Evolutionary conservation across 495 filamentous ascomycete species (phyloP).

Genomic region (Aspergillus nidulans): DNA sequence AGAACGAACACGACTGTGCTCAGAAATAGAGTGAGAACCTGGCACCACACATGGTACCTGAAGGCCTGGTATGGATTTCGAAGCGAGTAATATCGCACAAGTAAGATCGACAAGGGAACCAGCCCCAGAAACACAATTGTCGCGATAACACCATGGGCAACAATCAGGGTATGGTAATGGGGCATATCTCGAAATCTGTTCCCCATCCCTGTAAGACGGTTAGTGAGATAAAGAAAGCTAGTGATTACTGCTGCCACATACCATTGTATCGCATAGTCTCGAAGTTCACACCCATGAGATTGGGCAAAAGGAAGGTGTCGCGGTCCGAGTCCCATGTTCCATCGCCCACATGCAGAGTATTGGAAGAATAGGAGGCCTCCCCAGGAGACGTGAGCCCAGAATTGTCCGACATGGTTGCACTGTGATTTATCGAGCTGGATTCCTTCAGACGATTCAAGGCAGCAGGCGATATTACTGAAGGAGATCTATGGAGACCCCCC

Average conservation of each 20-base stretch:
- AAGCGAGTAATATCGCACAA: conserved; percentile 67
- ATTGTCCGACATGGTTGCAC: conserved; percentile 36
- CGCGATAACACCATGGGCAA: conserved; percentile 79
- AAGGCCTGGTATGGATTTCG: conserved; percentile 61
- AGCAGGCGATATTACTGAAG: conserved; percentile 25
- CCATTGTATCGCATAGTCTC: conserved; percentile 96
- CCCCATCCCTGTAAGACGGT: conserved; percentile 67
- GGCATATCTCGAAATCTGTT: conserved; percentile 75
- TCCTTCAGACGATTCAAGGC: not conserved
- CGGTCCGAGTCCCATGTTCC: conserved; percentile 83
- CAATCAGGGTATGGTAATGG: conserved; percentile 74
- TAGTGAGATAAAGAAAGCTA: not conserved
- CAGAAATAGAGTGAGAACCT: conserved; percentile 71
- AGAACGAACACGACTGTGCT: conserved; percentile 70
- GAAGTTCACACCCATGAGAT: conserved; percentile 81
- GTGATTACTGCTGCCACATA: conserved; percentile 34
- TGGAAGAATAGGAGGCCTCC: conserved; percentile 75
- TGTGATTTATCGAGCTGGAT: not conserved
- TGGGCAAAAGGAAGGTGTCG: conserved; percentile 85
- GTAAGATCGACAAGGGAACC: conserved; percentile 72
- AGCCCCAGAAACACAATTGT: conserved; percentile 84
- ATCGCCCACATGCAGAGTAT: conserved; percentile 82
- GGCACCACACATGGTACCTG: conserved; percentile 78
- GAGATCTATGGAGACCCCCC: conserved; percentile 49
- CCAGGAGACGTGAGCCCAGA: conserved; percentile 66